A percentile compares a stretch with the other conserved stretches of the same genome.
Conservation (phyloP, 306 rosid genomes). For the Corylus americana region DNA sequence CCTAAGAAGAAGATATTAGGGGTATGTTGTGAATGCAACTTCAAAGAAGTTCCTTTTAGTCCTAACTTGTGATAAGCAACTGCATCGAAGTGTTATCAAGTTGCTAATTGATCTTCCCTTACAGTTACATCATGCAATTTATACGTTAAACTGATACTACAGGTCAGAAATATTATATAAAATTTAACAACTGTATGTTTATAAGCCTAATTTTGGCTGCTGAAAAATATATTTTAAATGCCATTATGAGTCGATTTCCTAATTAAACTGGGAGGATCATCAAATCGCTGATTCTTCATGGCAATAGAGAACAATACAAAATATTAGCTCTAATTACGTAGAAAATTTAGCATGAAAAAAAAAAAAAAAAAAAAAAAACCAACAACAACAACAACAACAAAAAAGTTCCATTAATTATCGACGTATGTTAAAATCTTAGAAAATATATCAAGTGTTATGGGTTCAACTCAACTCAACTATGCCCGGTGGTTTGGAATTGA, state of each 20-base stretch:
- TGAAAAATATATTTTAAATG: background rate
- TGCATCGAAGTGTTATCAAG: background rate
- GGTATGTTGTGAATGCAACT: background rate
- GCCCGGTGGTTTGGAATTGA: background rate
- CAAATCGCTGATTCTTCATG: background rate
- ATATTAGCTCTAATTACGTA: background rate
- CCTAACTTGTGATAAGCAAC: background rate
- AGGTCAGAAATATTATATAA: background rate
- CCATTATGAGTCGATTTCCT: background rate
- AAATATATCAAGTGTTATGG: background rate
- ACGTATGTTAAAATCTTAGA: background rate
- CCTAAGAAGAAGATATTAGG: background rate
- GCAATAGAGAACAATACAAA: background rate
- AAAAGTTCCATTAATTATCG: background rate
- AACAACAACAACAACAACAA: too few relatives aligned
- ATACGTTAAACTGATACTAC: background rate
- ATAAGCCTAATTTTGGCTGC: background rate
- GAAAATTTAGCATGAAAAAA: too few relatives aligned
- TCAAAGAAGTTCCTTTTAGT: slow-evolving; percentile 4
- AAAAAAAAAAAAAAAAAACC: too few relatives aligned
- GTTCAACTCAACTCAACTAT: background rate
- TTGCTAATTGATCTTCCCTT: background rate
- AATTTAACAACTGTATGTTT: background rate
- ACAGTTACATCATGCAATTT: background rate
- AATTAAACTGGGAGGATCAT: background rate